Percentiles rank a stretch among this genome's conserved stretches.
Evolutionary conservation across 805 yeast genomes (phyloP).

Genomic region (Saccharomyces jurei): DNA sequence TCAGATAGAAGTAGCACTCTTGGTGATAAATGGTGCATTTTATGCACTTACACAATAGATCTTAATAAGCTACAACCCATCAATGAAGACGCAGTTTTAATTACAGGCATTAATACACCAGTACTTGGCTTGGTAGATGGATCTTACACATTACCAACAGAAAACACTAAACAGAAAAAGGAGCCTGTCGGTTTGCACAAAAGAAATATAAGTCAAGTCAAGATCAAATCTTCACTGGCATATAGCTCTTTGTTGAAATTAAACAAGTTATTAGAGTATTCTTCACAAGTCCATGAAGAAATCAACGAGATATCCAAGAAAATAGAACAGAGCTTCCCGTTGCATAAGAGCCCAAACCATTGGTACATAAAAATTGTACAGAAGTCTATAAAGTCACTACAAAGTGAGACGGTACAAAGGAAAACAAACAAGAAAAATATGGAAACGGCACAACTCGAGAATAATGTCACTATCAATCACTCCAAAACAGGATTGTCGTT

Average conservation of each 20-base stretch:
- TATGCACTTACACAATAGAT: conserved; percentile 11
- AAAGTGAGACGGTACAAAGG: conserved; percentile 4
- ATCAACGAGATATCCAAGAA: conserved; percentile 7
- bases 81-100: not conserved
- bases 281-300: conserved; percentile 17
- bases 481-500: not conserved
- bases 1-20: not conserved
- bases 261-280: conserved; percentile 24
- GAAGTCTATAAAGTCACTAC: conserved; percentile 5
- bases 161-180: not conserved
- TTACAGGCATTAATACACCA: conserved; percentile 14
- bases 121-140: conserved; percentile 23
- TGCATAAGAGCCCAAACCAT: not conserved
- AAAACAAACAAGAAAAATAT: conserved; percentile 3
- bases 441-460: not conserved
- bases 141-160: conserved; percentile 8
- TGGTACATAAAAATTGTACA: conserved; percentile 5
- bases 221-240: conserved; percentile 16
- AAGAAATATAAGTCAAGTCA: not conserved
- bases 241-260: conserved; percentile 23
- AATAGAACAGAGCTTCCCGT: conserved; percentile 8
- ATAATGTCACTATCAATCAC: not conserved
- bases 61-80: conserved; percentile 13
- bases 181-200: not conserved
- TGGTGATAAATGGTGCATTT: conserved; percentile 12